Evolutionary conservation across 2,329 filamentous ascomycete genomes (phyloP).

Genomic region (Trichocomaceae sp.): DNA sequence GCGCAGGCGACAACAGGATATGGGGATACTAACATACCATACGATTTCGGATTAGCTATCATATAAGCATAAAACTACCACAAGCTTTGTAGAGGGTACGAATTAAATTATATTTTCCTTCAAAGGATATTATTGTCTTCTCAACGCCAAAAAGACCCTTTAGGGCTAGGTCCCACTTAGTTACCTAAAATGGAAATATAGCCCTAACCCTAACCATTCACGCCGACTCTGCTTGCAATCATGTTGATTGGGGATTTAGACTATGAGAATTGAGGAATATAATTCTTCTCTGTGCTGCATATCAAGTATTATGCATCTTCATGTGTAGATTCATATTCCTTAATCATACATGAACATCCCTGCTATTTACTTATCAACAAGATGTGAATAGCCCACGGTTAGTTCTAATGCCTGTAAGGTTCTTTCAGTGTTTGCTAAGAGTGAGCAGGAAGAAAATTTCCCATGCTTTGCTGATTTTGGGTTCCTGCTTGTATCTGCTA

Average conservation of each 20-base stretch:
- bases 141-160: background rate
- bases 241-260: background rate
- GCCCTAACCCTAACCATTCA: slow-evolving; percentile 4
- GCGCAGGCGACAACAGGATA: no score
- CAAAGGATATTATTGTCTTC: no score
- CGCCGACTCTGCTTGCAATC: background rate
- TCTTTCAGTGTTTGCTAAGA: no score
- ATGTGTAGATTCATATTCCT: background rate
- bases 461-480: no score
- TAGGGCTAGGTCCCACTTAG: background rate
- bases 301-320: background rate
- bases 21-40: no score
- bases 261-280: background rate
- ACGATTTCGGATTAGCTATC: no score
- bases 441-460: no score
- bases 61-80: no score
- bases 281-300: background rate
- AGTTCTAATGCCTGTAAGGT: no score
- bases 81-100: no score
- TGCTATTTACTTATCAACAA: background rate
- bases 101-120: no score
- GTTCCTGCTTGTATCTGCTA: no score
- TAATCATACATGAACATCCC: background rate
- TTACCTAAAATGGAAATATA: background rate
- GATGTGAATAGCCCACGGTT: background rate